Percentiles rank a stretch among this genome's conserved stretches.
Conservation (phyloP, 352 stramenopile species). For the Pythium biforme region DNA sequence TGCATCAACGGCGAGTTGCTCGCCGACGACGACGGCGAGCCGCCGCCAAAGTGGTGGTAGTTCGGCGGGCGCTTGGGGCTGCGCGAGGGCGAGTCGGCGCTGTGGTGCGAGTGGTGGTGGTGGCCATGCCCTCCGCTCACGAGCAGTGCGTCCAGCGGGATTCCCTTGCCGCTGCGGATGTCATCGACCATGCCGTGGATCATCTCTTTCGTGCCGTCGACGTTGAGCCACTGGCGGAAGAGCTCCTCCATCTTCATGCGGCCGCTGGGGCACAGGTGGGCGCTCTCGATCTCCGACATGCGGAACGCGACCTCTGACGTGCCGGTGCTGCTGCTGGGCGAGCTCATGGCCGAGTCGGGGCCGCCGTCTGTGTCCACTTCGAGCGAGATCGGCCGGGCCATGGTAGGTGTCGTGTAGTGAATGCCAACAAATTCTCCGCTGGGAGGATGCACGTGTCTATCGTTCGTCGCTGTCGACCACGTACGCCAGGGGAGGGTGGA, state of each 20-base stretch:
- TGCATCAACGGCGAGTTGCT: slow-evolving; percentile 39
- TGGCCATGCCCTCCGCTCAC: slow-evolving; percentile 8
- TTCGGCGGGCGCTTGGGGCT: slow-evolving; percentile 82
- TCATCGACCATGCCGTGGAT: slow-evolving; percentile 81
- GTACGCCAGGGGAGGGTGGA: neutral
- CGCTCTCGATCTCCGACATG: slow-evolving; percentile 81
- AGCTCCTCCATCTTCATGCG: slow-evolving; percentile 89
- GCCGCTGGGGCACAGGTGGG: slow-evolving; percentile 70
- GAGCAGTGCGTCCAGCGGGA: slow-evolving; percentile 40
- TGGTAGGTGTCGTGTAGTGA: neutral
- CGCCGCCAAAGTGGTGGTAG: slow-evolving; percentile 60
- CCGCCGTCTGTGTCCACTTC: slow-evolving; percentile 42
- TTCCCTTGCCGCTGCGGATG: slow-evolving; percentile 69
- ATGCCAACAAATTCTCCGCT: neutral
- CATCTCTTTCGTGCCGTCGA: slow-evolving; percentile 83
- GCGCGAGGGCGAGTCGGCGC: slow-evolving; percentile 54
- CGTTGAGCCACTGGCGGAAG: slow-evolving; percentile 85
- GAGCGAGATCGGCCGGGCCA: slow-evolving; percentile 34
- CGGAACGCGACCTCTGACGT: slow-evolving; percentile 49
- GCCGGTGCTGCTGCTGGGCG: slow-evolving; percentile 41
- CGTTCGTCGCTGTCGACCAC: neutral
- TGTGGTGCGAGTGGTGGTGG: slow-evolving; percentile 1
- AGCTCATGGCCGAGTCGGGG: slow-evolving; percentile 58
- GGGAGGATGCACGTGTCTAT: neutral
- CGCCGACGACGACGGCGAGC: slow-evolving; percentile 26